Evolutionary conservation across 257 asterid genomes (phyloP), one percentile per base, ranked within the genome.

Genomic region (Ophiorrhiza pumila): DNA sequence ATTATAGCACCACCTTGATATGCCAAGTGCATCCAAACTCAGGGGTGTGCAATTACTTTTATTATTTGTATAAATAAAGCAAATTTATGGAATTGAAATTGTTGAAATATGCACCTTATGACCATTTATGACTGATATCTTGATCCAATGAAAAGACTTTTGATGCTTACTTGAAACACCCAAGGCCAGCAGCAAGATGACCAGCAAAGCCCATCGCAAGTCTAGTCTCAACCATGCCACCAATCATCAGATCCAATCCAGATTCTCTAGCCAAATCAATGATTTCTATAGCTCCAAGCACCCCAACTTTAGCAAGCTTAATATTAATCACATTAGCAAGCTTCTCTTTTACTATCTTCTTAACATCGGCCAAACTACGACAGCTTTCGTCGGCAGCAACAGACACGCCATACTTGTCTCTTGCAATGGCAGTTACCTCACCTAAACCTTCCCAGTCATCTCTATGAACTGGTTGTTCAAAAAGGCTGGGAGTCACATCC

Each of bases 151-250:
- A 69, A 76, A 53, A 57, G 52, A 65, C 12, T 7, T 27, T 47
- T 45, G 45, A 35, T 78, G 79, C 90, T 91, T 73, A 92, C 98
- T 87, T 92, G 96, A 92, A 92, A 79, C 92, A 92, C 27, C 96
- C 98, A 37, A 87, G 90, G 45, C 98, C 98, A 72, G 96, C 96
- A 5, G 98, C 98, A 80, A 92, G 87, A 82, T 90, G 83, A 65
- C 98, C 96, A 34, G 98, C 96, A 65, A 92, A 92, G 73, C 98
- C 98, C 98, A 92, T 92, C 5, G 96, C 94, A 39, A 92, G 90
- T 59, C 98, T 87, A 31, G 96, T 92, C 80, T 92, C 98, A 76
- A 92, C 98, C 98, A 92, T 92, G 72, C 98, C 98, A 71, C 98
- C 98, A 68, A 92, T 90, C 98, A 92, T 92, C 71, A 92, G 77